Percentiles rank a stretch among this genome's conserved stretches.
Evolutionary conservation across 495 filamentous ascomycete genomes (phyloP).

Genomic region (Podospora fimiseda): DNA sequence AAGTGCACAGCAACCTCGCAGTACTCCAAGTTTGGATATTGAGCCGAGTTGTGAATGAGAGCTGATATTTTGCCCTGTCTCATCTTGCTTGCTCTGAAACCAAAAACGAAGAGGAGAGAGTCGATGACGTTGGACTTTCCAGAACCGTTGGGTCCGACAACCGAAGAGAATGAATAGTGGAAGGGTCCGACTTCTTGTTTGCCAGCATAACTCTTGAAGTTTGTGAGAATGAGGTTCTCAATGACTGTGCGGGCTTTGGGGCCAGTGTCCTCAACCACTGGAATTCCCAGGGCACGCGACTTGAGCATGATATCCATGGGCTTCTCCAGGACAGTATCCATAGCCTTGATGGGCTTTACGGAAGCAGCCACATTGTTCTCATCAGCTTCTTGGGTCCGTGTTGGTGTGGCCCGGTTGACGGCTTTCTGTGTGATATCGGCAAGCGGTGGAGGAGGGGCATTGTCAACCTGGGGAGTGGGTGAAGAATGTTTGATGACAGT

Average conservation of each 20-base stretch:
- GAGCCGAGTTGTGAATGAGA: conserved; percentile 91
- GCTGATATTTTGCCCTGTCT: conserved; percentile 97
- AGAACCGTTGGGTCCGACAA: conserved; percentile 95
- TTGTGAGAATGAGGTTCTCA: conserved; percentile 77
- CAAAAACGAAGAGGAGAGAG: conserved; percentile 94
- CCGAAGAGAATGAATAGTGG: conserved; percentile 96
- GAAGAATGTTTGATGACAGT: conserved; percentile 28
- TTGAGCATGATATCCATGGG: conserved; percentile 94
- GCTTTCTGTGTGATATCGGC: conserved; percentile 71
- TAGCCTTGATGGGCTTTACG: conserved; percentile 61
- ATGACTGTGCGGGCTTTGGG: conserved; percentile 86
- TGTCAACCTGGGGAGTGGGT: conserved; percentile 40
- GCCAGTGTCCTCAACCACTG: conserved; percentile 60
- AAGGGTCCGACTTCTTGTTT: conserved; percentile 94
- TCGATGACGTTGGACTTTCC: conserved; percentile 99
- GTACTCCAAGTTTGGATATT: conserved; percentile 71
- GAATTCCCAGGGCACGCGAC: conserved; percentile 63
- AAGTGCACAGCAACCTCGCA: conserved; percentile 97
- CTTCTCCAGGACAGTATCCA: conserved; percentile 70
- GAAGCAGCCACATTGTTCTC: conserved; percentile 39
- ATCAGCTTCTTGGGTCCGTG: conserved; percentile 3
- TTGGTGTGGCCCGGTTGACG: conserved; percentile 44
- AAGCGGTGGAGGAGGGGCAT: conserved; percentile 63
- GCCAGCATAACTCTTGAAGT: conserved; percentile 98
- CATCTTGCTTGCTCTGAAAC: conserved; percentile 99